Percentiles rank a stretch among this genome's conserved stretches.
These are phyloP conservation scores for Endoconidiophora laricicola DNA, from an alignment of 2,329 filamentous ascomycete species.

Conservation along the genomic window DNA sequence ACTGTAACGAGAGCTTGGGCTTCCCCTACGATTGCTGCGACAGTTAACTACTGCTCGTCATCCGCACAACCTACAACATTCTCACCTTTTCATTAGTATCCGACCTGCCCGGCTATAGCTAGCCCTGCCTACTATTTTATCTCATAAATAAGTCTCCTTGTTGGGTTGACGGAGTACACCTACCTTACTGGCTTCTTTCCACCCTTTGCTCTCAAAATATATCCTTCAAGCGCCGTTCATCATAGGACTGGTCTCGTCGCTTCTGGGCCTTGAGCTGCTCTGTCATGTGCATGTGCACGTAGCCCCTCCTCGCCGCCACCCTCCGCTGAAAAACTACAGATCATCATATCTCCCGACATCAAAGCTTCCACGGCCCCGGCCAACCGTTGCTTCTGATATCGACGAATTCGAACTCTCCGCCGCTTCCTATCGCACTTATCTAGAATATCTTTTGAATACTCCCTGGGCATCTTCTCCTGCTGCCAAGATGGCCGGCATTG, in stretches of 20 bases:
- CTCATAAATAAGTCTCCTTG: too few species aligned
- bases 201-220: neutral
- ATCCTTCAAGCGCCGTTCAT: constrained; percentile 5
- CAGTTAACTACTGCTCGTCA: too few species aligned
- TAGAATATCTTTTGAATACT: constrained; percentile 4
- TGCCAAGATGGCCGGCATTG: constrained; percentile 69
- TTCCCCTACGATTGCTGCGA: too few species aligned
- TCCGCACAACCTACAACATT: too few species aligned
- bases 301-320: constrained; percentile 7
- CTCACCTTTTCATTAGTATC: too few species aligned
- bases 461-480: constrained; percentile 4
- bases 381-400: neutral
- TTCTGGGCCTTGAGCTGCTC: constrained; percentile 12
- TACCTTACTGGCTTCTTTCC: neutral
- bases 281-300: constrained; percentile 13
- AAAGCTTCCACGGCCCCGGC: neutral
- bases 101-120: too few species aligned
- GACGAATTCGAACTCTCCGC: constrained; percentile 3
- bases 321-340: neutral
- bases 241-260: constrained; percentile 11
- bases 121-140: too few species aligned
- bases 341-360: neutral
- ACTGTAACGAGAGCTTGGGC: too few species aligned
- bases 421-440: constrained; percentile 3
- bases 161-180: too few species aligned